A percentile compares a stretch with the other conserved stretches of the same genome.
Conservation (phyloP, 2,329 filamentous ascomycete species). For the Pseudogymnoascus sp. region DNA sequence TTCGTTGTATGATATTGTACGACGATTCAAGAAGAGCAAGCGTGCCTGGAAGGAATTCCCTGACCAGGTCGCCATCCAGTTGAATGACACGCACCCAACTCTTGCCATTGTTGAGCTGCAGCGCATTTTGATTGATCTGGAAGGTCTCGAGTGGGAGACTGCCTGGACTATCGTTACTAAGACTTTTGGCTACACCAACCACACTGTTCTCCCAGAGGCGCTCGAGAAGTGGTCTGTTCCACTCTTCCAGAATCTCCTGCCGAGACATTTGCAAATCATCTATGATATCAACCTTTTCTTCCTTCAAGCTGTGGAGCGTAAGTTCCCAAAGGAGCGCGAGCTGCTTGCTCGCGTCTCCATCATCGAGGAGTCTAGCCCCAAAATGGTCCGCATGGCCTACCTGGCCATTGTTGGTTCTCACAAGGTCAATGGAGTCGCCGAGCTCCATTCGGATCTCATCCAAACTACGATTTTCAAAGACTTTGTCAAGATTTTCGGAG, state of each 20-base stretch:
- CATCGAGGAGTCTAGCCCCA: conserved; percentile 91
- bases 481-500: conserved; percentile 89
- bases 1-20: conserved; percentile 90
- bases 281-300: conserved; percentile 97
- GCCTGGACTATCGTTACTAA: conserved; percentile 76
- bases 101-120: conserved; percentile 93
- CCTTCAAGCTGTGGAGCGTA: conserved; percentile 81
- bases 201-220: conserved; percentile 93
- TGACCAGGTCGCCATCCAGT: conserved; percentile 91
- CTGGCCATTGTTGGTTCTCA: conserved; percentile 94
- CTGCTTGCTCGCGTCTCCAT: conserved; percentile 85
- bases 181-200: conserved; percentile 95
- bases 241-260: conserved; percentile 83
- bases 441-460: conserved; percentile 95
- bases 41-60: conserved; percentile 86
- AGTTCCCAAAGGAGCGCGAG: conserved; percentile 83
- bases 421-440: conserved; percentile 98
- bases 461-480: conserved; percentile 99
- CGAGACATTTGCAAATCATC: conserved; percentile 92
- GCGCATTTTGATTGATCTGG: conserved; percentile 81
- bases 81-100: conserved; percentile 96
- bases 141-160: conserved; percentile 87
- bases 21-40: conserved; percentile 96
- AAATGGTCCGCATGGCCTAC: conserved; percentile 97
- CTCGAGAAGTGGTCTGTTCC: conserved; percentile 98